phyloP scores from a whole-genome alignment of 1,284 basidiomycete species.

The Malassezia psittaci region DNA sequence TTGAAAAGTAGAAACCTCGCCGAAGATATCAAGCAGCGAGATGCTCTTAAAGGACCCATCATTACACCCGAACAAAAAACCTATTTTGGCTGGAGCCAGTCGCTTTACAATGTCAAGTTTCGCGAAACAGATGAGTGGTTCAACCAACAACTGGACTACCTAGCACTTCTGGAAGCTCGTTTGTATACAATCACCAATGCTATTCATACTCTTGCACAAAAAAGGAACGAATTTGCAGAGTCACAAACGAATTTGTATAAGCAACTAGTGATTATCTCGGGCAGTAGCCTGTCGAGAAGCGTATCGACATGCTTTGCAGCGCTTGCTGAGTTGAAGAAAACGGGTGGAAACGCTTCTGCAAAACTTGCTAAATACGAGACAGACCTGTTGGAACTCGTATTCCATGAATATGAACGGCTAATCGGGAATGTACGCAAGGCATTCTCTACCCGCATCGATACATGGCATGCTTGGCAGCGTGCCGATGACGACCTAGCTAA shows the following conservation, averaged over 20 bases:
- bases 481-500: constrained; percentile 66
- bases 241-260: constrained; percentile 40
- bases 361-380: constrained; percentile 40
- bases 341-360: constrained; percentile 29
- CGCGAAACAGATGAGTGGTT: constrained; percentile 97
- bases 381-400: constrained; percentile 55
- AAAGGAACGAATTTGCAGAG: constrained; percentile 54
- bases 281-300: constrained; percentile 44
- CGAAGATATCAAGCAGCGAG: constrained; percentile 58
- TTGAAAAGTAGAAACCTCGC: constrained; percentile 49
- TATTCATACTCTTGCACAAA: constrained; percentile 69
- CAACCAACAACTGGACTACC: constrained; percentile 69
- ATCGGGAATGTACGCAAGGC: constrained; percentile 83
- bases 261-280: constrained; percentile 41
- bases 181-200: constrained; percentile 73
- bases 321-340: constrained; percentile 43
- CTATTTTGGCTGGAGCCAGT: constrained; percentile 29
- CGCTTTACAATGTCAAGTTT: constrained; percentile 61
- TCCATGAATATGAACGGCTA: constrained; percentile 83
- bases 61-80: constrained; percentile 45
- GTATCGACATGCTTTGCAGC: constrained; percentile 47
- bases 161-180: constrained; percentile 81
- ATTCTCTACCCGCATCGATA: constrained; percentile 72
- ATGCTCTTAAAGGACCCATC: constrained; percentile 37
- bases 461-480: constrained; percentile 65